A percentile compares a stretch with the other conserved stretches of the same genome.
Conservation (phyloP, 2,329 filamentous ascomycete genomes). For the Paraphaeosphaeria sporulosa region DNA sequence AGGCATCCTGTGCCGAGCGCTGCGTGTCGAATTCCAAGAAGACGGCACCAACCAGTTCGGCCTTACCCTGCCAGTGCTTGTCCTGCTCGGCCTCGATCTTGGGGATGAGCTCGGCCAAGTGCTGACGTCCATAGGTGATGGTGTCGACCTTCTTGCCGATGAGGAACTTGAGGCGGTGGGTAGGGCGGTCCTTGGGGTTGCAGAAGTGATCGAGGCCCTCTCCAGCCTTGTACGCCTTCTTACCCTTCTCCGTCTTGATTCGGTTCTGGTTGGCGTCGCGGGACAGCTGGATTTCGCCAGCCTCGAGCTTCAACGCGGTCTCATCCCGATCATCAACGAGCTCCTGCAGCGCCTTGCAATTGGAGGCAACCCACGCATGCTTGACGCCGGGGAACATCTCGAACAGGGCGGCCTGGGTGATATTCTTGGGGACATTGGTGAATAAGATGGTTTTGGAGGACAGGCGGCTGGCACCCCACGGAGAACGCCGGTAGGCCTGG, state of each 20-base stretch:
- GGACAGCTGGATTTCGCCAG: constrained; percentile 54
- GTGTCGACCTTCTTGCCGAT: constrained; percentile 66
- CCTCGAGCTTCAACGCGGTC: constrained; percentile 53
- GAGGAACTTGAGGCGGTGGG: constrained; percentile 51
- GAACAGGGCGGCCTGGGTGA: constrained; percentile 50
- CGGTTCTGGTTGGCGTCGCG: constrained; percentile 69
- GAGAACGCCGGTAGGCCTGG: constrained; percentile 57
- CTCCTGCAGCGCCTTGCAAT: constrained; percentile 54
- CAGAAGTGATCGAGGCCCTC: constrained; percentile 53
- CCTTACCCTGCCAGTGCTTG: constrained; percentile 71
- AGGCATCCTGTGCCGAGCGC: constrained; percentile 82
- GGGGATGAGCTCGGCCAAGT: constrained; percentile 76
- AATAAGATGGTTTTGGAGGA: constrained; percentile 59
- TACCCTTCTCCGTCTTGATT: constrained; percentile 66
- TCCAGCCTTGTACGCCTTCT: constrained; percentile 53
- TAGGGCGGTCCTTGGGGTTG: constrained; percentile 50
- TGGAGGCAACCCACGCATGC: constrained; percentile 56
- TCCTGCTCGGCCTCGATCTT: constrained; percentile 73
- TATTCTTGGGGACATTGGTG: constrained; percentile 54
- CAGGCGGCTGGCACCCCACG: constrained; percentile 53
- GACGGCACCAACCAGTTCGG: constrained; percentile 74
- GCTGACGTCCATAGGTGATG: constrained; percentile 82
- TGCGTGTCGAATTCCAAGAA: constrained; percentile 90
- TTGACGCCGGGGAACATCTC: constrained; percentile 50
- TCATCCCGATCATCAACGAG: constrained; percentile 55